Evolutionary conservation across 129 eudicot species (phyloP), one percentile per base, ranked within the genome.

Genomic region (Pulicaria dysenterica): DNA sequence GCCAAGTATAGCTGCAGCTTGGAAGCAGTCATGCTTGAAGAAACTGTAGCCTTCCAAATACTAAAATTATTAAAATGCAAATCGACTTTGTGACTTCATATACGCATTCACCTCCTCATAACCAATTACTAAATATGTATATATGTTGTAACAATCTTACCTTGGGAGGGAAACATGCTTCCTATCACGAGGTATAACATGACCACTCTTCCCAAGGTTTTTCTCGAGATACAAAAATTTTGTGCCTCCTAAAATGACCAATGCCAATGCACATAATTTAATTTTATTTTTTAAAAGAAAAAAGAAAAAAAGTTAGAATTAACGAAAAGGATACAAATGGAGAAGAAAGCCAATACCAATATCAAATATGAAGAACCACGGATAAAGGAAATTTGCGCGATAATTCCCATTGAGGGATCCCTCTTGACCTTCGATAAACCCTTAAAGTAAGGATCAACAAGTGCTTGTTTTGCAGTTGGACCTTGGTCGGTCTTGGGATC

Each of bases 401-500:
- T 85, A 88, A 41, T 79, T 79, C 50, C 96, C 91, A 74, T 85
- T 15, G 94, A 90, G 7, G 96, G 96, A 77, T 90, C 96, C 70
- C 96, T 85, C 57, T 87, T 89, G 17, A 82, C 85, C 70, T 87
- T 90, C 14, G 93, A 79, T 69, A 90, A 80, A 13, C 96, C 93
- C 81, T 87, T 90, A 73, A 90, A 90, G 81, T 90, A 90, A 13
- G 94, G 89, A 73, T 87, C 94, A 74, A 94, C 91, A 19, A 90
- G 40, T 58, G 96, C 93, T 87, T 90, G 89, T 83, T 87, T 87
- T 46, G 96, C 96, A 80, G 88, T n/a, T n/a, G n/a, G n/a, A n/a
- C n/a, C n/a, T 87, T 16, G 94, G 96, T 63, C 96, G 83, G 67
- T 90, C 93, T 81, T 87, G 64, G 93, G 96, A 74, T 90, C 94